These are phyloP conservation scores for Lasiosphaeris hirsuta DNA, from an alignment of 495 filamentous ascomycete species.

Conservation along the genomic window DNA sequence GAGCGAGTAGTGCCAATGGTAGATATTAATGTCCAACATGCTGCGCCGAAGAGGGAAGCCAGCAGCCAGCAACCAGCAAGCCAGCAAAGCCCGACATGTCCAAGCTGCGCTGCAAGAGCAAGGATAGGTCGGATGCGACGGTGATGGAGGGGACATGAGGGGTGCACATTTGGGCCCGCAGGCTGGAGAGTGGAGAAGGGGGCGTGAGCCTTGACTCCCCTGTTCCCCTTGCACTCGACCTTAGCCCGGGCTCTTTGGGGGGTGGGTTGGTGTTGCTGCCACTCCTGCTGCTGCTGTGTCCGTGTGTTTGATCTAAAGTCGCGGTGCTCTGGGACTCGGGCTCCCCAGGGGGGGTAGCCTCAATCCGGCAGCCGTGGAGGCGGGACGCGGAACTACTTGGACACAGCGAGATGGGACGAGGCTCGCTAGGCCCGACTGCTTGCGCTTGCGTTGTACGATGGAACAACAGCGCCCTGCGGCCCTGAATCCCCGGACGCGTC, in stretches of 20 bases:
- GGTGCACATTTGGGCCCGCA: slow-evolving; percentile 21
- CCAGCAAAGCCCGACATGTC: slow-evolving; percentile 3
- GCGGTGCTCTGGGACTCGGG: no score
- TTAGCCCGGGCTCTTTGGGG: no score
- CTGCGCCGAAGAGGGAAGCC: slow-evolving; percentile 10
- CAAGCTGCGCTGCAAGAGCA: slow-evolving; percentile 27
- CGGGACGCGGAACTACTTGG: background rate
- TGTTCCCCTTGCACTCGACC: background rate
- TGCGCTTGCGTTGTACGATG: no score
- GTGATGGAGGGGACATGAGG: slow-evolving; percentile 32
- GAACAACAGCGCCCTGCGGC: no score
- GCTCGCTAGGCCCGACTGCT: background rate
- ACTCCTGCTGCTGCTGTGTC: slow-evolving; percentile 10
- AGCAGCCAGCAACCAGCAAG: background rate
- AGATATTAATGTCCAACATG: slow-evolving; percentile 29
- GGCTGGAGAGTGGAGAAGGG: slow-evolving; percentile 17
- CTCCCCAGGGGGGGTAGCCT: slow-evolving; percentile 6
- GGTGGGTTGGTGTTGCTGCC: background rate
- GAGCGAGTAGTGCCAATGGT: slow-evolving; percentile 27
- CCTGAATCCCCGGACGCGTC: no score
- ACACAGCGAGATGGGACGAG: background rate
- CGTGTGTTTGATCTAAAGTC: slow-evolving; percentile 2
- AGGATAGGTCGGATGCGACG: slow-evolving; percentile 35
- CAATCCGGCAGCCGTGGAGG: slow-evolving; percentile 2
- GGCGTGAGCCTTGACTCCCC: slow-evolving; percentile 18